A percentile compares a stretch with the other conserved stretches of the same genome.
Evolutionary conservation across 164 flowering plant genomes (phyloP).

Genomic region (Piper longum): DNA sequence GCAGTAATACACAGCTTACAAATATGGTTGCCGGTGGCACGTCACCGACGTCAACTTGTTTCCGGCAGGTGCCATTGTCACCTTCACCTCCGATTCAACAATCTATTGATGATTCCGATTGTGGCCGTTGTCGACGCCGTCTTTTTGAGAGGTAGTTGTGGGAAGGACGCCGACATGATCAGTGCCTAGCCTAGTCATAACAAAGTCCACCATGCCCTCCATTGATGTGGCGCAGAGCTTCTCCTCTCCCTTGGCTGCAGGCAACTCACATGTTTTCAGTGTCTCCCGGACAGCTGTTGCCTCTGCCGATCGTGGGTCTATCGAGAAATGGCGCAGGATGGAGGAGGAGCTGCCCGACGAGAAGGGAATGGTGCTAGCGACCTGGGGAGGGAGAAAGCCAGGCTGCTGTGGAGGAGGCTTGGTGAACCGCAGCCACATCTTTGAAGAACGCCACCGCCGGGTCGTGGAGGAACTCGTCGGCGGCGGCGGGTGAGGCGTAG

Average conservation of each 20-base stretch:
- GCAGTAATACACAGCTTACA: conserved; percentile 23
- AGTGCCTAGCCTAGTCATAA: conserved; percentile 16
- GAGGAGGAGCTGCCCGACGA: conserved; percentile 22
- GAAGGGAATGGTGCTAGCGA: conserved; percentile 29
- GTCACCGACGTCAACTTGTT: conserved; percentile 6
- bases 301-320: conserved; percentile 21
- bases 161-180: conserved; percentile 4
- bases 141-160: conserved; percentile 4
- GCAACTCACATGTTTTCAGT: conserved; percentile 15
- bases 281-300: conserved; percentile 20
- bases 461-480: conserved; percentile 15
- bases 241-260: conserved; percentile 15
- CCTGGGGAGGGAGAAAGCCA: conserved; percentile 22
- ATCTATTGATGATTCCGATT: conserved; percentile 2
- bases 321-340: conserved; percentile 16
- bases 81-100: neutral
- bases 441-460: conserved; percentile 16
- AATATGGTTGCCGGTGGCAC: conserved; percentile 17
- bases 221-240: conserved; percentile 23
- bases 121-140: neutral
- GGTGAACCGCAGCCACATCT: conserved; percentile 16
- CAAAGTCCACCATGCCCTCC: conserved; percentile 24
- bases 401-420: conserved; percentile 5
- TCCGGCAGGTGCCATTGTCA: neutral
- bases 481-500: conserved; percentile 8